phyloP scores from a whole-genome alignment of 495 filamentous ascomycete species.

The Cercophora scortea region DNA sequence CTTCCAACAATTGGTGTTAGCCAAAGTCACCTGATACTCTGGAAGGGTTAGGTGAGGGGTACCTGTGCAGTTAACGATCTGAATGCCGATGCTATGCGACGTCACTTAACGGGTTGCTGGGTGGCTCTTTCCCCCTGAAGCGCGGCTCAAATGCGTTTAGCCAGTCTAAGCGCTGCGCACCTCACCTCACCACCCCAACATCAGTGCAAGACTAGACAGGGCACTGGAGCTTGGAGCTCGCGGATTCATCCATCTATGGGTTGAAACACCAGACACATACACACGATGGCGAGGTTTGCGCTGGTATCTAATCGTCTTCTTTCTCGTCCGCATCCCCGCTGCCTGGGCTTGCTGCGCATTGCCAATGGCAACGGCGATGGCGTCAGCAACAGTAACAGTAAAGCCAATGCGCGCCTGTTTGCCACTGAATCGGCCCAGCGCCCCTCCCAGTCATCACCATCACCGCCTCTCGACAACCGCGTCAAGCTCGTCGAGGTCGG shows the following conservation, averaged over 20 bases:
- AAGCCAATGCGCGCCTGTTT: not conserved
- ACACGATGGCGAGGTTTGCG: constrained; percentile 4
- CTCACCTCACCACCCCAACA: not conserved
- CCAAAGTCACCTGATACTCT: too few species aligned
- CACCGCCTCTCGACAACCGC: constrained; percentile 30
- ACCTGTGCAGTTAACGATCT: too few species aligned
- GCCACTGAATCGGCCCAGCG: not conserved
- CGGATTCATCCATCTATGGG: not conserved
- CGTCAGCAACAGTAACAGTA: not conserved
- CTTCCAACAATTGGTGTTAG: too few species aligned
- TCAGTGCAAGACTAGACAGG: too few species aligned
- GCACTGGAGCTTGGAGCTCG: not conserved
- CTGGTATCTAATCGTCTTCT: not conserved
- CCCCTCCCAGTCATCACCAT: not conserved
- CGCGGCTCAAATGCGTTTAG: not conserved
- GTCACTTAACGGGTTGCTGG: constrained; percentile 2
- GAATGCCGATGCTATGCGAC: constrained; percentile 21
- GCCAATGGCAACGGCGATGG: not conserved
- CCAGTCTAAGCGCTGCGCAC: not conserved
- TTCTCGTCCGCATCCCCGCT: not conserved
- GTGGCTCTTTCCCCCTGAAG: too few species aligned
- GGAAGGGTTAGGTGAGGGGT: too few species aligned
- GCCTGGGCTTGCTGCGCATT: not conserved
- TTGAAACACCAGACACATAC: not conserved
- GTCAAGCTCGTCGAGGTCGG: constrained; percentile 84